These are phyloP conservation scores for Plasmodium malariae DNA, from an alignment of 169 alveolate species.

Conservation along the genomic window DNA sequence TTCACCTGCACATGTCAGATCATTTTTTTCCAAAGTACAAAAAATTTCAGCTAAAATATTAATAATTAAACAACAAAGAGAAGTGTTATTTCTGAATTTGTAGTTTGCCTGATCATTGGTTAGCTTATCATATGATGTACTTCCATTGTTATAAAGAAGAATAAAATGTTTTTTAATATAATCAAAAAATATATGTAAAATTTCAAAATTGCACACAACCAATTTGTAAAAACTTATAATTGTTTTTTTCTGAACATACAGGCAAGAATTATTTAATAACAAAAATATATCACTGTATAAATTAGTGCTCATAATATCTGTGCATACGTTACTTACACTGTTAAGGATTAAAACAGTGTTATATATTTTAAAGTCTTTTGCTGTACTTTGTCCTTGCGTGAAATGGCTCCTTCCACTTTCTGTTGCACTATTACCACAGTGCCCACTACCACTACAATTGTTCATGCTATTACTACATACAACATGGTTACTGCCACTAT, in stretches of 20 bases:
- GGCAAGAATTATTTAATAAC: constrained; percentile 26
- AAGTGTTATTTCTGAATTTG: constrained; percentile 18
- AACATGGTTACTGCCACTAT: no score
- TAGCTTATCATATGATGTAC: constrained; percentile 19
- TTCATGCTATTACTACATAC: neutral
- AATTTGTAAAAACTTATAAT: constrained; percentile 39
- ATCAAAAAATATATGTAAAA: constrained; percentile 29
- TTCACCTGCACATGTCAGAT: neutral
- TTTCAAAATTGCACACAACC: constrained; percentile 26
- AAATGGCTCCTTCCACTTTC: constrained; percentile 1
- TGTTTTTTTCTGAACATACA: constrained; percentile 36
- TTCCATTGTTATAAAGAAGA: constrained; percentile 19
- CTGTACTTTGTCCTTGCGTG: neutral
- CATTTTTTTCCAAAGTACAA: constrained; percentile 7
- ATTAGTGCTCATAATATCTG: constrained; percentile 49
- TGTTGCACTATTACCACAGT: neutral
- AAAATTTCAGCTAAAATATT: constrained; percentile 49
- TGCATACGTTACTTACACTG: constrained; percentile 55
- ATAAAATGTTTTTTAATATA: constrained; percentile 27
- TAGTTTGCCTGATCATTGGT: neutral
- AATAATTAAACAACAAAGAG: constrained; percentile 40
- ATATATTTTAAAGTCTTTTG: constrained; percentile 14
- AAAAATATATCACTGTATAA: constrained; percentile 23
- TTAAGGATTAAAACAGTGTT: constrained; percentile 43
- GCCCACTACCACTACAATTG: neutral